These are phyloP conservation scores for Hirschfeldia incana DNA, from an alignment of 345 rosid species.

Conservation along the genomic window DNA sequence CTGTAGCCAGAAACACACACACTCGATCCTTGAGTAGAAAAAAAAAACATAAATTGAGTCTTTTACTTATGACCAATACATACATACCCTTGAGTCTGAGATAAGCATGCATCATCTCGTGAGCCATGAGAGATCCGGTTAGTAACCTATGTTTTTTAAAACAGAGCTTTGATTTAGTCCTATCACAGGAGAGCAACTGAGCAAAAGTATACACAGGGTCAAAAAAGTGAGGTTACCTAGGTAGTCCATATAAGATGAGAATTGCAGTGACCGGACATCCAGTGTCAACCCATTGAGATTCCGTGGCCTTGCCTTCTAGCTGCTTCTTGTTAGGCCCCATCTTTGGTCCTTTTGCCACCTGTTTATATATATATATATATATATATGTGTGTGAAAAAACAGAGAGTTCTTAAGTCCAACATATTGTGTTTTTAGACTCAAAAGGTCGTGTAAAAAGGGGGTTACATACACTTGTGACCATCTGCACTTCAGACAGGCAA, in stretches of 20 bases:
- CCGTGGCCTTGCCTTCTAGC: background rate
- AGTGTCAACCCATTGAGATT: background rate
- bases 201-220: background rate
- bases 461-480: background rate
- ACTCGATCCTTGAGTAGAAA: background rate
- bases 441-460: background rate
- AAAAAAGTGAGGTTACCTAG: background rate
- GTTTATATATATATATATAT: too few relatives aligned
- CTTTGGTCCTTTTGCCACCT: background rate
- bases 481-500: background rate
- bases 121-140: background rate
- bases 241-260: background rate
- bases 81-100: background rate
- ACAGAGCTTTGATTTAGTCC: background rate
- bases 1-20: background rate
- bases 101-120: background rate
- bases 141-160: background rate
- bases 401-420: background rate
- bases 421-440: background rate
- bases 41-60: background rate
- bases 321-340: background rate
- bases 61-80: background rate
- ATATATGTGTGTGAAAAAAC: background rate
- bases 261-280: background rate
- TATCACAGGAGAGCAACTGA: background rate